These are phyloP conservation scores for Geotrichum europaeum DNA, from an alignment of 1,139 yeast genomes.

Conservation along the genomic window DNA sequence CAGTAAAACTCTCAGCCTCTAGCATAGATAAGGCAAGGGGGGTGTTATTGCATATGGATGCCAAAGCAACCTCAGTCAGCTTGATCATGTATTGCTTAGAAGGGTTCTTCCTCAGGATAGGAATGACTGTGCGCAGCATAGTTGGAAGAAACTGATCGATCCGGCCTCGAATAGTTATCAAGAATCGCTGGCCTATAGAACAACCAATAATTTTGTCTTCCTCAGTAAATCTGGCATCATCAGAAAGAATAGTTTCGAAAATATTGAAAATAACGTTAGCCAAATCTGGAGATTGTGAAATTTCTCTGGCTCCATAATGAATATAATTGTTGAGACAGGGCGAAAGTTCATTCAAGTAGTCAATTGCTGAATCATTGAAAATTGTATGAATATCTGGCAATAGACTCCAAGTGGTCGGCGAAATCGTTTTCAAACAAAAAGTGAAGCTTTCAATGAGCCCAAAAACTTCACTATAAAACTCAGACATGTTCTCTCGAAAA, in stretches of 20 bases:
- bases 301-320: conserved; percentile 57
- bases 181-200: conserved; percentile 50
- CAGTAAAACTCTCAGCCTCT: conserved; percentile 42
- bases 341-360: conserved; percentile 69
- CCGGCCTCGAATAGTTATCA: conserved; percentile 41
- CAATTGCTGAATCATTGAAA: conserved; percentile 47
- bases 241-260: conserved; percentile 36
- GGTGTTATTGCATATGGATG: conserved; percentile 61
- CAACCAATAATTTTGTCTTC: conserved; percentile 48
- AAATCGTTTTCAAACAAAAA: conserved; percentile 62
- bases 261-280: conserved; percentile 28
- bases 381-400: conserved; percentile 51
- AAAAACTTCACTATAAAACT: conserved; percentile 74
- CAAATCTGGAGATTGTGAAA: conserved; percentile 36
- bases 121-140: conserved; percentile 36
- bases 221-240: conserved; percentile 41
- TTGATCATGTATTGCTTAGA: conserved; percentile 46
- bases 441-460: conserved; percentile 84
- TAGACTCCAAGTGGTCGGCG: conserved; percentile 71
- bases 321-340: conserved; percentile 73
- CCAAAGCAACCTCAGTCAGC: conserved; percentile 56
- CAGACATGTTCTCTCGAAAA: conserved; percentile 59
- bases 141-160: conserved; percentile 40
- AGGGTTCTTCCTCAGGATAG: conserved; percentile 23
- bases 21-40: conserved; percentile 49